Evolutionary conservation across 495 filamentous ascomycete genomes (phyloP).

Genomic region (Echria macrotheca): DNA sequence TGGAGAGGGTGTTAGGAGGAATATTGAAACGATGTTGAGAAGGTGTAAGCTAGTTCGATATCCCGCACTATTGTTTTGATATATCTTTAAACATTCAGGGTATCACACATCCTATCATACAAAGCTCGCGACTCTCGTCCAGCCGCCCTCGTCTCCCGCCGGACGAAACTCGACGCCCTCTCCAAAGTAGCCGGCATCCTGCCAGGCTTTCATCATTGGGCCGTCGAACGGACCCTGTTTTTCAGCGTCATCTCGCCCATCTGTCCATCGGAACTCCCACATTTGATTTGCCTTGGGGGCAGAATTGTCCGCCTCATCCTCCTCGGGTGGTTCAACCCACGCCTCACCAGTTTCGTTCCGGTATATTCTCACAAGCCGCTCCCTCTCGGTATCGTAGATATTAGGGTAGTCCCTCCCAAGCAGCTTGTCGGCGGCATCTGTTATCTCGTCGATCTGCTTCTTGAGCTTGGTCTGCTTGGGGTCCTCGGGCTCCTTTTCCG

Average conservation of each 20-base stretch:
- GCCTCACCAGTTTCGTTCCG: conserved; percentile 81
- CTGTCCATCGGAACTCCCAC: conserved; percentile 93
- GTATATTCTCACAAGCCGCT: conserved; percentile 76
- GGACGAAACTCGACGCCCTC: conserved; percentile 84
- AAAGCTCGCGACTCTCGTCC: conserved; percentile 61
- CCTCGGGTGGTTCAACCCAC: conserved; percentile 60
- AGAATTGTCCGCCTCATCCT: conserved; percentile 19
- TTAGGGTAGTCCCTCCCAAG: conserved; percentile 75
- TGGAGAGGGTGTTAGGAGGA: no score
- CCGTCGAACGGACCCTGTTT: conserved; percentile 84
- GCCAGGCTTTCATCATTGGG: conserved; percentile 80
- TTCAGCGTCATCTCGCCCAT: conserved; percentile 74
- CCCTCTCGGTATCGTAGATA: conserved; percentile 86
- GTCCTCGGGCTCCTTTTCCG: conserved; percentile 51
- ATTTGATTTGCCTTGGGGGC: conserved; percentile 37
- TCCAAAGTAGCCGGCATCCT: conserved; percentile 85
- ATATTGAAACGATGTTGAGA: no score
- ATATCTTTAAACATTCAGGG: no score
- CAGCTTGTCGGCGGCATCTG: conserved; percentile 80
- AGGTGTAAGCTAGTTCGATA: no score
- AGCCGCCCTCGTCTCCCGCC: conserved; percentile 51
- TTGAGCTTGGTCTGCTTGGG: conserved; percentile 64
- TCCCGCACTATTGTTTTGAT: no score
- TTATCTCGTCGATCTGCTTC: conserved; percentile 72
- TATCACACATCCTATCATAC: no score